phyloP scores from a whole-genome alignment of 805 yeast genomes.

The Wickerhamomyces rabaulensis region DNA sequence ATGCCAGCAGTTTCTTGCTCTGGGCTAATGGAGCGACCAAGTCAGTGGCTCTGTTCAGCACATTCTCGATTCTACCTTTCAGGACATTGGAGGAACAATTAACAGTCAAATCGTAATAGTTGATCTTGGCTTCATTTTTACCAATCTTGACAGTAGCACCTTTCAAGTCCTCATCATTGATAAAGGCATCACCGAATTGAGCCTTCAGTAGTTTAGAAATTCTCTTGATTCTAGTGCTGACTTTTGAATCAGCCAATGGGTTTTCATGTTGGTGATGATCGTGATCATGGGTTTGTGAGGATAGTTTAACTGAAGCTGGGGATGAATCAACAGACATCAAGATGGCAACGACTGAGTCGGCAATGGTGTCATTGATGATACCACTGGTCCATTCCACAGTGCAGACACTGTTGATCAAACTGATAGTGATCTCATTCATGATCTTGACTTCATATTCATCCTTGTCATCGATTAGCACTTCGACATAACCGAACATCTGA shows the following conservation, averaged over 20 bases:
- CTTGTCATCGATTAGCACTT: conserved; percentile 51
- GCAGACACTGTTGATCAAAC: conserved; percentile 42
- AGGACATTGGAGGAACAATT: conserved; percentile 70
- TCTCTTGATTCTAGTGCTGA: conserved; percentile 41
- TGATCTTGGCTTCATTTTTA: conserved; percentile 63
- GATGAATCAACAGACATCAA: conserved; percentile 88
- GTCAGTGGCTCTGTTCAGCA: conserved; percentile 69
- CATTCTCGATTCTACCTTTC: conserved; percentile 76
- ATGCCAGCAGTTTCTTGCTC: conserved; percentile 11
- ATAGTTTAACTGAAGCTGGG: conserved; percentile 88
- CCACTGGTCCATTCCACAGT: conserved; percentile 90
- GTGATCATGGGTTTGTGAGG: conserved; percentile 52
- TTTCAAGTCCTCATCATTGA: conserved; percentile 31
- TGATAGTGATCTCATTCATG: conserved; percentile 60
- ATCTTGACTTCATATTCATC: conserved; percentile 47
- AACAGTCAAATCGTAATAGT: conserved; percentile 61
- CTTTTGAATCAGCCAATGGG: conserved; percentile 29
- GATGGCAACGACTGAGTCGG: conserved; percentile 90
- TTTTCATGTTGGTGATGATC: conserved; percentile 13
- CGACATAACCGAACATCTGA: conserved; percentile 91
- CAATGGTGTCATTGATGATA: conserved; percentile 84
- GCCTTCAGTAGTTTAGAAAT: conserved; percentile 62
- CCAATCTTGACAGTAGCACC: conserved; percentile 71
- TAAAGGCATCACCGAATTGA: conserved; percentile 82
- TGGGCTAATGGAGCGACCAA: conserved; percentile 80